phyloP scores from a whole-genome alignment of 2,329 filamentous ascomycete species.

The Fusarium torreyae region DNA sequence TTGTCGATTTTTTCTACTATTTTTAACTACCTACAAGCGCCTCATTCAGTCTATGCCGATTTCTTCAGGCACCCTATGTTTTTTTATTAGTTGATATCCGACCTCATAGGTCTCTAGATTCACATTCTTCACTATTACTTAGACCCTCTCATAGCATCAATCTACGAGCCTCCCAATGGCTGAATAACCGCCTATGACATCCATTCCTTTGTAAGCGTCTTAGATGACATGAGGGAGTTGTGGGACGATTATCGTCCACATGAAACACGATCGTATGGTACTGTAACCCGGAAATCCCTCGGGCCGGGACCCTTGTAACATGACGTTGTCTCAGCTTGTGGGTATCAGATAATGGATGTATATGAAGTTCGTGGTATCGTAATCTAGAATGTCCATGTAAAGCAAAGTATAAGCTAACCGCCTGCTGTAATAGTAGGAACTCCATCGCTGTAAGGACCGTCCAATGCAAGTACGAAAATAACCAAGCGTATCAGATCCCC shows the following conservation, averaged over 20 bases:
- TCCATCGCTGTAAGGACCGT: constrained; percentile 31
- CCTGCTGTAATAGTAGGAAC: constrained; percentile 9
- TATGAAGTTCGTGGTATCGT: constrained; percentile 43
- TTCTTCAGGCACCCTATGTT: constrained; percentile 42
- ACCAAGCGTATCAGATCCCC: constrained; percentile 9
- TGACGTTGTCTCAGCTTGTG: constrained; percentile 21
- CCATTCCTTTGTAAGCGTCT: constrained; percentile 9
- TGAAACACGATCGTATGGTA: constrained; percentile 43
- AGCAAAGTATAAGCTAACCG: constrained; percentile 10
- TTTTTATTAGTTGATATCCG: constrained; percentile 47
- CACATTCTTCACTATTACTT: constrained; percentile 34
- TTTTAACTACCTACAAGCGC: constrained; percentile 34
- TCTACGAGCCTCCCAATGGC: constrained; percentile 24
- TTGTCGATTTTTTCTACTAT: constrained; percentile 32
- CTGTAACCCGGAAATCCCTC: constrained; percentile 26
- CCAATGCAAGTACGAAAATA: constrained; percentile 21
- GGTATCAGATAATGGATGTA: constrained; percentile 10
- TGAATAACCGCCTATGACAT: constrained; percentile 17
- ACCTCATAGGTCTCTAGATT: constrained; percentile 39
- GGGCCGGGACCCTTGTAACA: constrained; percentile 33
- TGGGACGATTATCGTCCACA: constrained; percentile 34
- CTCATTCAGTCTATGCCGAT: constrained; percentile 41
- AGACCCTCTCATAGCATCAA: constrained; percentile 39
- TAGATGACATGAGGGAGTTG: constrained; percentile 1
- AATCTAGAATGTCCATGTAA: constrained; percentile 25